These are phyloP conservation scores for Sporothrix phasma DNA, from an alignment of 2,329 filamentous ascomycete genomes.

Conservation along the genomic window DNA sequence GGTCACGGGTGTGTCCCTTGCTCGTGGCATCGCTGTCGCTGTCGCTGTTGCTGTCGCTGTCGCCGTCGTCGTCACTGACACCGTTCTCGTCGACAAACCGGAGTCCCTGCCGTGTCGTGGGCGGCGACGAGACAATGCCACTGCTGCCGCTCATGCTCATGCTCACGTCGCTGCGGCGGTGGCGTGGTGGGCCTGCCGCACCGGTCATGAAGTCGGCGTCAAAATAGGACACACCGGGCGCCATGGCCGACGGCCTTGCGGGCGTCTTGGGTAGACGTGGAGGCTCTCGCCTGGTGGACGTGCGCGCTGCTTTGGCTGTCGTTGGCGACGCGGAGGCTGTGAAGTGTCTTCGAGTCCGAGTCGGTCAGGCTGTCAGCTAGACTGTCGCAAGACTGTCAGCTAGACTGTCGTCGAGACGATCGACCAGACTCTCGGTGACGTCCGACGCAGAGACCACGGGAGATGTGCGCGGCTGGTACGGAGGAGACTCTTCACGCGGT, in stretches of 20 bases:
- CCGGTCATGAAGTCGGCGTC: not conserved
- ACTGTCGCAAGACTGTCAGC: not conserved
- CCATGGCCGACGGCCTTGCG: not conserved
- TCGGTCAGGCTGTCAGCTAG: not conserved
- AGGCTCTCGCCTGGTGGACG: not conserved
- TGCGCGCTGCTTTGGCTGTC: not conserved
- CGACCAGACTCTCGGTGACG: not conserved
- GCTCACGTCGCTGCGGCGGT: not conserved
- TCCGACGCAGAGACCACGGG: not conserved
- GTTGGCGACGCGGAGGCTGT: not conserved
- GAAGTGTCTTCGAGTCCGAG: not conserved
- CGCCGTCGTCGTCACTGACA: not conserved
- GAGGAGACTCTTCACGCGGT: not conserved
- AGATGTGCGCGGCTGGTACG: not conserved
- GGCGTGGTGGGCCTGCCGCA: not conserved
- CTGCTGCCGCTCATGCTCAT: not conserved
- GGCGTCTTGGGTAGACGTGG: slow-evolving; percentile 11
- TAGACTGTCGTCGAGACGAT: not conserved
- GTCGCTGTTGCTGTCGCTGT: not conserved
- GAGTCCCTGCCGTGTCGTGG: not conserved
- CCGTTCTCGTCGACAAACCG: not conserved
- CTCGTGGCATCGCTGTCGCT: not conserved
- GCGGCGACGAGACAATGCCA: not conserved
- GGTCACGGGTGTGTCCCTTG: not conserved
- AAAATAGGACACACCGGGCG: not conserved